Evolutionary conservation across 2,329 filamentous ascomycete genomes (phyloP).

Genomic region (Colletotrichum theobromicola): DNA sequence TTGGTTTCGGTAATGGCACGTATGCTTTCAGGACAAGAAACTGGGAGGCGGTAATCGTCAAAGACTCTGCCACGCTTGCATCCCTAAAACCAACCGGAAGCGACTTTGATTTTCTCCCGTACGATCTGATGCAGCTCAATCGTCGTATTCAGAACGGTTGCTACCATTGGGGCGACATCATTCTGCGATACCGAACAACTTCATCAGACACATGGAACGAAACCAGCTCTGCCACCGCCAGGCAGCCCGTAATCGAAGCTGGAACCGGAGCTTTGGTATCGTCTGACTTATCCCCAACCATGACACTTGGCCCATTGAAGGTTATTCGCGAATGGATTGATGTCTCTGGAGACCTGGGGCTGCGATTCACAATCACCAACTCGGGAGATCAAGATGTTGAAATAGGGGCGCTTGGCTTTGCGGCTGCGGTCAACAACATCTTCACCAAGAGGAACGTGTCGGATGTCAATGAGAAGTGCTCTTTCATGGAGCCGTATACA

Average conservation of each 20-base stretch:
- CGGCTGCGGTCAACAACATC: slow-evolving; percentile 67
- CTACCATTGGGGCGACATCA: slow-evolving; percentile 65
- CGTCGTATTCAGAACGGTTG: slow-evolving; percentile 54
- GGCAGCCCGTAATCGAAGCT: slow-evolving; percentile 36
- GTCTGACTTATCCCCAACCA: slow-evolving; percentile 48
- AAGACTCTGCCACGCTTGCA: slow-evolving; percentile 50
- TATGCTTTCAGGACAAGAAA: slow-evolving; percentile 42
- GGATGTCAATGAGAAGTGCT: slow-evolving; percentile 55
- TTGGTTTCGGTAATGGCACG: slow-evolving; percentile 45
- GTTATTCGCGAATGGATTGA: slow-evolving; percentile 58
- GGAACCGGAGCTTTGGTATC: slow-evolving; percentile 61
- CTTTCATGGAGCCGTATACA: slow-evolving; percentile 62
- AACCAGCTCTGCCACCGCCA: slow-evolving; percentile 48
- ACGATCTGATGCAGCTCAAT: slow-evolving; percentile 44
- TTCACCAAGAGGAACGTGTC: slow-evolving; percentile 55
- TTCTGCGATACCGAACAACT: slow-evolving; percentile 53
- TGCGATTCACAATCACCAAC: slow-evolving; percentile 58
- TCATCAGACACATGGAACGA: slow-evolving; percentile 45
- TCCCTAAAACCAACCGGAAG: slow-evolving; percentile 46
- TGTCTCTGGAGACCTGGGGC: slow-evolving; percentile 50
- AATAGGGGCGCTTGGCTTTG: slow-evolving; percentile 61
- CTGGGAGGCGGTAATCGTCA: slow-evolving; percentile 46
- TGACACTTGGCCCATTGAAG: slow-evolving; percentile 44
- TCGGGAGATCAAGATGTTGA: slow-evolving; percentile 45
- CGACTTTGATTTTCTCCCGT: slow-evolving; percentile 60